phyloP scores from a whole-genome alignment of 345 rosid species.

The Clarkia xantiana region DNA sequence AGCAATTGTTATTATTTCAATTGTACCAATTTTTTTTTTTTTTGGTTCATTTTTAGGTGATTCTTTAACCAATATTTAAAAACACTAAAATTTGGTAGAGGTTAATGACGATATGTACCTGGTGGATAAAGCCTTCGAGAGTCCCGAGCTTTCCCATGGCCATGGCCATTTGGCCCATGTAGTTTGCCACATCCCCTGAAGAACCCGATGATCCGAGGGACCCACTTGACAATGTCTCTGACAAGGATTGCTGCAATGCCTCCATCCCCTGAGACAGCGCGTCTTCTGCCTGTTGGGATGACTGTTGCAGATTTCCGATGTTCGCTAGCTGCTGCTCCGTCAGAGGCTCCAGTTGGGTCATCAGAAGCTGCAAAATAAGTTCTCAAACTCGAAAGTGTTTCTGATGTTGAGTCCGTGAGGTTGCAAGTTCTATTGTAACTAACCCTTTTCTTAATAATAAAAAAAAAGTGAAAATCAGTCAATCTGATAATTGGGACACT shows the following conservation, averaged over 20 bases:
- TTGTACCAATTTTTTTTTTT: no score
- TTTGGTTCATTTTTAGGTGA: no score
- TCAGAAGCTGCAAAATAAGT: conserved; percentile 49
- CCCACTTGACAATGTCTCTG: conserved; percentile 85
- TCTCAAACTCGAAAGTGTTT: no score
- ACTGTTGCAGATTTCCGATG: conserved; percentile 75
- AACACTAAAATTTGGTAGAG: no score
- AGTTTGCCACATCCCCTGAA: conserved; percentile 80
- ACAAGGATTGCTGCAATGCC: conserved; percentile 82
- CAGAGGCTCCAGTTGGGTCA: conserved; percentile 84
- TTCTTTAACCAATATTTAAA: no score
- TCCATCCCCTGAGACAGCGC: conserved; percentile 99
- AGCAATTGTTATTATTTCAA: no score
- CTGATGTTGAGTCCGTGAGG: no score
- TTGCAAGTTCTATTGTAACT: no score
- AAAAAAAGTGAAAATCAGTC: no score
- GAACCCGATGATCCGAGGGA: conserved; percentile 73
- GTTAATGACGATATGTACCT: conserved; percentile 28
- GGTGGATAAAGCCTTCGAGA: conserved; percentile 87
- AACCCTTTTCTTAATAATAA: no score
- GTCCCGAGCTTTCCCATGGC: conserved; percentile 99
- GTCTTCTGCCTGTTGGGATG: conserved; percentile 98
- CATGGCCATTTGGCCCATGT: conserved; percentile 99
- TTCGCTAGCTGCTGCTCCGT: conserved; percentile 82
- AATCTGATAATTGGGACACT: no score